Evolutionary conservation across 2,329 filamentous ascomycete genomes (phyloP).

Genomic region (Akanthomyces dipterigenus): DNA sequence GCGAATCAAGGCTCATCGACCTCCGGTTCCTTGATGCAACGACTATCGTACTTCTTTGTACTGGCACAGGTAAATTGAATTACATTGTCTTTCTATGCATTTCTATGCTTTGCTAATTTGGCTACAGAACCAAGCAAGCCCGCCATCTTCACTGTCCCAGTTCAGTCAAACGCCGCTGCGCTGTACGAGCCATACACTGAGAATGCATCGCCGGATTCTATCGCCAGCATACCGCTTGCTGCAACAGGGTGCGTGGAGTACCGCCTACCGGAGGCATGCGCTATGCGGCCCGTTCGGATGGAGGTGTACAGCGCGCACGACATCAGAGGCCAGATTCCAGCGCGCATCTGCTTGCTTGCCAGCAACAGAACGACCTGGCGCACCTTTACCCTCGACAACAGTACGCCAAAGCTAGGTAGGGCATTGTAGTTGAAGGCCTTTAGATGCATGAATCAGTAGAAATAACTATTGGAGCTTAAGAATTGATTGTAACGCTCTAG

Average conservation of each 20-base stretch:
- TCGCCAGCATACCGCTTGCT: slow-evolving; percentile 6
- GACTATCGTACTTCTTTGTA: slow-evolving; percentile 53
- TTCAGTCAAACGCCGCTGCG: slow-evolving; percentile 28
- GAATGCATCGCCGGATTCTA: slow-evolving; percentile 10
- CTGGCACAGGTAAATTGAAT: slow-evolving; percentile 26
- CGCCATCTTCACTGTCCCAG: slow-evolving; percentile 28
- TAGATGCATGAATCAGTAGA: not conserved
- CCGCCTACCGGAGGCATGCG: slow-evolving; percentile 22
- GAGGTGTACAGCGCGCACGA: slow-evolving; percentile 41
- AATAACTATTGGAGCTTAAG: not conserved
- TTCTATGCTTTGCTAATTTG: not conserved
- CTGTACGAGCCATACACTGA: slow-evolving; percentile 30
- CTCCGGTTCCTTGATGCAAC: slow-evolving; percentile 61
- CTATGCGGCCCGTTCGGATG: slow-evolving; percentile 39
- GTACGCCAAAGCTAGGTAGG: not conserved
- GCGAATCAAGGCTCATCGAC: slow-evolving; percentile 45
- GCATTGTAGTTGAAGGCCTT: too few species aligned
- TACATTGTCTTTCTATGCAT: not conserved
- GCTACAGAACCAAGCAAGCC: slow-evolving; percentile 20
- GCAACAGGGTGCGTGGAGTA: slow-evolving; percentile 18
- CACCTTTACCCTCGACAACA: slow-evolving; percentile 30
- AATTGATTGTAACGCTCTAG: not conserved
- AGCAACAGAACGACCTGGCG: slow-evolving; percentile 40
- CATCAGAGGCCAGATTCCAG: slow-evolving; percentile 39
- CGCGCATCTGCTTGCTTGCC: slow-evolving; percentile 44